Percentiles rank a stretch among this genome's conserved stretches.
Evolutionary conservation across 495 filamentous ascomycete species (phyloP).

Genomic region (Chaetomium tenue): DNA sequence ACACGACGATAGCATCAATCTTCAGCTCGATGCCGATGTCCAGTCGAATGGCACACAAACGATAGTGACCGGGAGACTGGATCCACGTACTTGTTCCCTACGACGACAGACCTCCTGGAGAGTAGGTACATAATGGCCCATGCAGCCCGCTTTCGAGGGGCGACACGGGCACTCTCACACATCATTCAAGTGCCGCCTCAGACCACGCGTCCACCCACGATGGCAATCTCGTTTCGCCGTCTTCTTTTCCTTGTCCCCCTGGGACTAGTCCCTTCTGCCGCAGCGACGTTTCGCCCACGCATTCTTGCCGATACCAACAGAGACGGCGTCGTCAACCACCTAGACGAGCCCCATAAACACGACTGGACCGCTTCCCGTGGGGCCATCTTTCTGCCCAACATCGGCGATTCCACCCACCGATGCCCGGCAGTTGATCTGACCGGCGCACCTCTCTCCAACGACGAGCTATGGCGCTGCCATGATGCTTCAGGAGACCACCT

Average conservation of each 20-base stretch:
- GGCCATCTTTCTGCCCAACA: slow-evolving; percentile 9
- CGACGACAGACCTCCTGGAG: too few species aligned
- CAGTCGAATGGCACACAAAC: too few species aligned
- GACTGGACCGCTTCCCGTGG: slow-evolving; percentile 1
- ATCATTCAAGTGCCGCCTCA: not conserved
- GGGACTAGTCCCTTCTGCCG: not conserved
- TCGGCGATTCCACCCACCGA: not conserved
- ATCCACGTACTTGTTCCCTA: too few species aligned
- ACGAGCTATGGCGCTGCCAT: slow-evolving; percentile 9
- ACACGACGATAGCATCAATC: too few species aligned
- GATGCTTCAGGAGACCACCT: not conserved
- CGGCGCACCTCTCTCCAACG: slow-evolving; percentile 4
- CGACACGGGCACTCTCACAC: not conserved
- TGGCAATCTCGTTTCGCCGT: not conserved
- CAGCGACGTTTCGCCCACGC: not conserved
- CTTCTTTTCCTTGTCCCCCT: not conserved
- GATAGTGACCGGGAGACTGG: too few species aligned
- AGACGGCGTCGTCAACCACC: slow-evolving; percentile 4
- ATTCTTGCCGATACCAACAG: slow-evolving; percentile 2
- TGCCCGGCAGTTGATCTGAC: not conserved
- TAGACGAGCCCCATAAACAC: slow-evolving; percentile 1
- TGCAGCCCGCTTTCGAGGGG: not conserved
- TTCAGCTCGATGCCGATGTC: too few species aligned
- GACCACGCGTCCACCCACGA: not conserved
- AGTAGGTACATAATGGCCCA: too few species aligned